A percentile compares a stretch with the other conserved stretches of the same genome.
These are phyloP conservation scores for Sechiopsis laciniata DNA, from an alignment of 306 rosid genomes.

Conservation along the genomic window DNA sequence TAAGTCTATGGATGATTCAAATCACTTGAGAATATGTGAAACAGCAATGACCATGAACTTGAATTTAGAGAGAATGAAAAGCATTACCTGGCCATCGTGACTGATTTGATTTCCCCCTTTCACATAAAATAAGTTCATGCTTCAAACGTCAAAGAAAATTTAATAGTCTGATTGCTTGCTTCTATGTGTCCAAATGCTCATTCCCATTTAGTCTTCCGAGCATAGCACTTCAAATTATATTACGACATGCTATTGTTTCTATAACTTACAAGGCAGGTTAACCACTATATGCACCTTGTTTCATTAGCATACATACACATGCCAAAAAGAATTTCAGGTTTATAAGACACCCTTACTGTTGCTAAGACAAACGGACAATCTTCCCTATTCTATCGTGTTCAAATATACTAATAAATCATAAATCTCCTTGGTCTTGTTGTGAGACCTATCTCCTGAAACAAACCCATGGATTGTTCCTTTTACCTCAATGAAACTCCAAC, in stretches of 20 bases:
- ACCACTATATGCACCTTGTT: not conserved
- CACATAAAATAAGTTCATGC: not conserved
- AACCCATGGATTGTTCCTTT: slow-evolving; percentile 39
- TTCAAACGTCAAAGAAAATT: not conserved
- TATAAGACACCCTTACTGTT: not conserved
- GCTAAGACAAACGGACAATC: not conserved
- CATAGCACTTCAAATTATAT: not conserved
- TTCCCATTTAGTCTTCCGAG: not conserved
- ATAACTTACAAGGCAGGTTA: not conserved
- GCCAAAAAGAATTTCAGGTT: not conserved
- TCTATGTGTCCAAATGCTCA: not conserved
- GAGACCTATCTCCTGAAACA: slow-evolving; percentile 43
- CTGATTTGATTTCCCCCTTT: not conserved
- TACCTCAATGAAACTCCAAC: slow-evolving; percentile 51
- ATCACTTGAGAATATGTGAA: not conserved
- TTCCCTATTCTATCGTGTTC: slow-evolving; percentile 13
- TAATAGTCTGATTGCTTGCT: not conserved
- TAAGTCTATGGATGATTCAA: not conserved
- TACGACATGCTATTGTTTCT: not conserved
- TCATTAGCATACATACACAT: not conserved
- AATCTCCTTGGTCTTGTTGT: slow-evolving; percentile 32
- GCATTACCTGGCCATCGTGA: not conserved
- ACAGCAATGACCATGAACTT: not conserved
- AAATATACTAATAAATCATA: slow-evolving; percentile 31
- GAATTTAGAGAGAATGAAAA: not conserved